Evolutionary conservation across 768 basidiomycete species (phyloP), one percentile per base, ranked within the genome.

Genomic region (Paxillus involutus): DNA sequence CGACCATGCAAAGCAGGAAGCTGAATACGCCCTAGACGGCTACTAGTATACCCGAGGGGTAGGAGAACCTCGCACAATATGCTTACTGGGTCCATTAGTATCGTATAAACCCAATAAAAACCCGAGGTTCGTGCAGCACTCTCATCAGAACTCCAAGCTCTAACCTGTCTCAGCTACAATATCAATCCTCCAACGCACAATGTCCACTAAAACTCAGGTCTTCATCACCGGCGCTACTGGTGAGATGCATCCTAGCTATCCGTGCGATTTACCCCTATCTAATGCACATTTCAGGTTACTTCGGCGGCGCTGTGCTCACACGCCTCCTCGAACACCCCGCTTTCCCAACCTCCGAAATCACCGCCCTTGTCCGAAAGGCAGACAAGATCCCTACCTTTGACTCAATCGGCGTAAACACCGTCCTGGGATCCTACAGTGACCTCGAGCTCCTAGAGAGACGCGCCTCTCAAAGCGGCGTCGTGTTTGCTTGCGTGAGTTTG

Each of bases 1-100:
- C 88, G 0, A 89, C 89, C 39, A 93, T 71, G 59, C 88, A 89
- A 37, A 93, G 83, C 54, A 91, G 67, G 74, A 91, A 93, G 2
- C 90, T 89, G 56, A 90, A 88, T n/a, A 85, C 56, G 16, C 89
- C 89, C 19, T 26, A 26, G 26, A 26, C 26, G 26, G 26, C 26
- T 21, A 21, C 21, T 21, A 21, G 21, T 26, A 6, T 26, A 26
- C 26, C 26, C 26, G 26, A 3, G 26, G 26, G 3, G 26, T 26
- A 26, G 26, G 26, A 26, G 26, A 26, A 26, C 4, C 26, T 26
- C 2, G 26, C 26, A 26, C 26, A 26, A 6, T 6, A 26, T 26
- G 26, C 26, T 26, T 6, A 26, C 26, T 4, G 26, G 26, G 26
- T 26, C 26, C 26, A 26, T 26, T 26, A 26, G 4, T 26, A 26